phyloP scores from a whole-genome alignment of 2,329 filamentous ascomycete genomes.

The Emergomyces orientalis region DNA sequence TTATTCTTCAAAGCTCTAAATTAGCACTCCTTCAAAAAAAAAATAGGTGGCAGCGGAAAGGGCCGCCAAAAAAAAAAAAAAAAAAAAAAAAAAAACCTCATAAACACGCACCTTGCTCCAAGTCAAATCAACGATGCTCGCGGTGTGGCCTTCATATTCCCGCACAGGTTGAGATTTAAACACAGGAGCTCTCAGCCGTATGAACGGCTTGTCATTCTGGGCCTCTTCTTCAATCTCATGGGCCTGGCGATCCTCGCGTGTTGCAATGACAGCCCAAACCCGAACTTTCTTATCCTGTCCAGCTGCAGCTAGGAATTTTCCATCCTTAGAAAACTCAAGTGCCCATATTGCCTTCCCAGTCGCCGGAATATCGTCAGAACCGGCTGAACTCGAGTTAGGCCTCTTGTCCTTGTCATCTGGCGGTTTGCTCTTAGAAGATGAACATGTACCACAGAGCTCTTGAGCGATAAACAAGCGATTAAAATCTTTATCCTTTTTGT shows the following conservation, averaged over 20 bases:
- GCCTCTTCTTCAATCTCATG: slow-evolving; percentile 61
- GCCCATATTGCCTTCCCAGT: slow-evolving; percentile 72
- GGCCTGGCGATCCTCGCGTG: slow-evolving; percentile 63
- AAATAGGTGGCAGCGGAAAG: background rate
- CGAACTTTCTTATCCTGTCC: slow-evolving; percentile 79
- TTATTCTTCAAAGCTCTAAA: slow-evolving; percentile 54
- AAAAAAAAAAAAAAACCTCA: no score
- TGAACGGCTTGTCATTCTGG: slow-evolving; percentile 41
- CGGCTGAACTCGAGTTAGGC: slow-evolving; percentile 22
- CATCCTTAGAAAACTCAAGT: slow-evolving; percentile 85
- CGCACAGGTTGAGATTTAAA: slow-evolving; percentile 69
- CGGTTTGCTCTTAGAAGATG: slow-evolving; percentile 23
- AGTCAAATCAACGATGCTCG: slow-evolving; percentile 80
- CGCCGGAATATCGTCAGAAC: slow-evolving; percentile 20
- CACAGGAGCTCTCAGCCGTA: slow-evolving; percentile 76
- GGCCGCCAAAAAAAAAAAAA: background rate
- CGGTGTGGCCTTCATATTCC: slow-evolving; percentile 74
- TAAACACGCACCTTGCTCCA: slow-evolving; percentile 71
- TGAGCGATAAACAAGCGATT: slow-evolving; percentile 85
- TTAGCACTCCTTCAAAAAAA: slow-evolving; percentile 8
- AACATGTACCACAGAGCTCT: slow-evolving; percentile 61
- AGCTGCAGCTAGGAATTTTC: slow-evolving; percentile 81
- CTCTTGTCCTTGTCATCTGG: slow-evolving; percentile 31
- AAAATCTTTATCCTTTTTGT: slow-evolving; percentile 75
- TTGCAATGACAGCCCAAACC: slow-evolving; percentile 81